Base-by-base conservation (phyloP, 2,329 filamentous ascomycete genomes). In the Biscogniauxia mediterranea region DNA sequence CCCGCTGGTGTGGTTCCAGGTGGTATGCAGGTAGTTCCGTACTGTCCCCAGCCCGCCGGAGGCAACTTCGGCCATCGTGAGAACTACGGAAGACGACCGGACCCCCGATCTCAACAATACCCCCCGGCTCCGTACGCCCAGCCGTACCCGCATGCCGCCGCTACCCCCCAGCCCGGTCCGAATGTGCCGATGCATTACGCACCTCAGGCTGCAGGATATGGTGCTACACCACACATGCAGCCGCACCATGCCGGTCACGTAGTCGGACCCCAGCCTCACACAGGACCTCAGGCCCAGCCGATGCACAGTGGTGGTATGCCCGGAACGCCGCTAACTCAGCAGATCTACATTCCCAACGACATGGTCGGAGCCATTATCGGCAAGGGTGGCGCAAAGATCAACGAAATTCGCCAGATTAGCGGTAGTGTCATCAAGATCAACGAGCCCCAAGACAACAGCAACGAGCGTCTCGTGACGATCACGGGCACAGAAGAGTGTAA, bases 351-450 rank as follows among this genome's bases (percentile, higher is more conserved):
- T 70, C 95, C 95, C 61, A 99, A 99, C 75, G 95, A 99, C 73
- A 98, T 99, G 95, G 95, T 99, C 58, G 95, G 95, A 65, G 95
- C 95, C 59, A 99, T 99, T 71, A 99, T 99, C 70, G 95, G 95
- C 73, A 99, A 99, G 80, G 95, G 95, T 64, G 95, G 95, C 66
- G 91, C 93, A 59, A 99, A 99, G 85, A 99, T 99, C 83, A 99
- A 99, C 75, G 95, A 99, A 79, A 99, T 99, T 68, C 89, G 95
- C 69, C 93, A 97, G 76, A 88, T 99, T 70, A 96, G 91, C 76
- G 95, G 94, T 69, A 98, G 94, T 79, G 93, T 99, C 54, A 98
- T 99, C 78, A 99, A 99, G 83, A 99, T 99, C 83, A 98, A 99
- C 75, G 95, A 99, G 76, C 95, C 95, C 1, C 95, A 97, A 76